Evolutionary conservation across 2,329 filamentous ascomycete genomes (phyloP).

Genomic region (Sclerotinia minor): DNA sequence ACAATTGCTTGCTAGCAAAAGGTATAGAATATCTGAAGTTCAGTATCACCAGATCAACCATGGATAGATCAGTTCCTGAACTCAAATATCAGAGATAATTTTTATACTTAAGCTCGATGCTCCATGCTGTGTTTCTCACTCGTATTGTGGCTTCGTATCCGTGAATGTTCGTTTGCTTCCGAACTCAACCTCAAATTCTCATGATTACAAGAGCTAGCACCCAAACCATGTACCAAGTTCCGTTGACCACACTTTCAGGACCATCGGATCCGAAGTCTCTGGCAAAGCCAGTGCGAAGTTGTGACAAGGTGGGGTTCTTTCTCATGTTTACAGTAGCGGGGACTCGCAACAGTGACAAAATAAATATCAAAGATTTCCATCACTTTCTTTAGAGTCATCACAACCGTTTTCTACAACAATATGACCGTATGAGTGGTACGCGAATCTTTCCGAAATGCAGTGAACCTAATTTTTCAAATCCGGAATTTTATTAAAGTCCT

Average conservation of each 20-base stretch:
- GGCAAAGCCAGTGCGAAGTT: background rate
- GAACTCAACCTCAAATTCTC: background rate
- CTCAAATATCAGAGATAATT: slow-evolving; percentile 23
- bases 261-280: slow-evolving; percentile 13
- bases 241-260: background rate
- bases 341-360: slow-evolving; percentile 6
- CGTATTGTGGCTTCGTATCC: background rate
- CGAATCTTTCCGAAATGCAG: slow-evolving; percentile 22
- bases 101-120: slow-evolving; percentile 6
- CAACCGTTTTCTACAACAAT: slow-evolving; percentile 4
- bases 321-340: slow-evolving; percentile 19
- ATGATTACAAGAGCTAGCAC: background rate
- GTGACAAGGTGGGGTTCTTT: slow-evolving; percentile 12
- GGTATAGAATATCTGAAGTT: slow-evolving; percentile 22
- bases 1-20: slow-evolving; percentile 23
- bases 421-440: slow-evolving; percentile 23
- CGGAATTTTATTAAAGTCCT: slow-evolving; percentile 7
- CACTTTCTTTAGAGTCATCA: background rate
- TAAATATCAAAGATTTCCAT: slow-evolving; percentile 20
- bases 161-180: background rate
- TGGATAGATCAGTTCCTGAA: slow-evolving; percentile 13
- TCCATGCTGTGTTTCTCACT: background rate
- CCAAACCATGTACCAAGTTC: background rate
- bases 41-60: slow-evolving; percentile 14
- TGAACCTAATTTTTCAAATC: slow-evolving; percentile 15